These are phyloP conservation scores for Euphorbia peplus DNA, from an alignment of 345 rosid species.

Conservation along the genomic window DNA sequence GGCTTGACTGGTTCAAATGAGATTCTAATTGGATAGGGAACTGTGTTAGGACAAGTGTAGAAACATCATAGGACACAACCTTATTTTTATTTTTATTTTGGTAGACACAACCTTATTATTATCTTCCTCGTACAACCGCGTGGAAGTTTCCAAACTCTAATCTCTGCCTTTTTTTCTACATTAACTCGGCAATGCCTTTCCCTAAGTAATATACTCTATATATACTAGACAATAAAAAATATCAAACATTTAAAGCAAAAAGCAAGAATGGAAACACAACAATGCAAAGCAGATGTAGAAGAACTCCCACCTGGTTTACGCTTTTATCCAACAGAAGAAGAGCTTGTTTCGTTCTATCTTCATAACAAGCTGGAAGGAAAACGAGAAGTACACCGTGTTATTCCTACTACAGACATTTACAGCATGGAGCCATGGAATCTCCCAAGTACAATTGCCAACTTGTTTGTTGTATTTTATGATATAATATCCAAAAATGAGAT, in stretches of 20 bases:
- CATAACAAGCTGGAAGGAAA: constrained; percentile 62
- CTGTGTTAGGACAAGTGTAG: neutral
- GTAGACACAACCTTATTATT: neutral
- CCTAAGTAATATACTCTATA: constrained; percentile 7
- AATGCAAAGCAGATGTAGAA: constrained; percentile 17
- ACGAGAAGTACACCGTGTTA: constrained; percentile 48
- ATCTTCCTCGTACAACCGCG: constrained; percentile 43
- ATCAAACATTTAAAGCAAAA: neutral
- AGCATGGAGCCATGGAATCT: constrained; percentile 66
- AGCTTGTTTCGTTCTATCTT: constrained; percentile 74
- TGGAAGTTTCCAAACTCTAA: constrained; percentile 28
- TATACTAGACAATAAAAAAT: neutral
- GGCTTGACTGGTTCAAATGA: constrained; percentile 44
- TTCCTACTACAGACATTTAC: constrained; percentile 62
- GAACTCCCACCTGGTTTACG: constrained; percentile 56
- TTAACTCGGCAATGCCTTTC: constrained; percentile 52
- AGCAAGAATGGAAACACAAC: constrained; percentile 35
- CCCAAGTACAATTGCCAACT: constrained; percentile 46
- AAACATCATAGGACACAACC: neutral
- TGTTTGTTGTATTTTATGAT: neutral
- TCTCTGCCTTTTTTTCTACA: constrained; percentile 33
- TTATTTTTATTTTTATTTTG: neutral
- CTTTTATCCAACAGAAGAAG: constrained; percentile 93
- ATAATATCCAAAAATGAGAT: neutral
- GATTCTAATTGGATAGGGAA: neutral